Base-by-base conservation (phyloP, 2,329 filamentous ascomycete genomes). In the Ophiostoma fasciatum region DNA sequence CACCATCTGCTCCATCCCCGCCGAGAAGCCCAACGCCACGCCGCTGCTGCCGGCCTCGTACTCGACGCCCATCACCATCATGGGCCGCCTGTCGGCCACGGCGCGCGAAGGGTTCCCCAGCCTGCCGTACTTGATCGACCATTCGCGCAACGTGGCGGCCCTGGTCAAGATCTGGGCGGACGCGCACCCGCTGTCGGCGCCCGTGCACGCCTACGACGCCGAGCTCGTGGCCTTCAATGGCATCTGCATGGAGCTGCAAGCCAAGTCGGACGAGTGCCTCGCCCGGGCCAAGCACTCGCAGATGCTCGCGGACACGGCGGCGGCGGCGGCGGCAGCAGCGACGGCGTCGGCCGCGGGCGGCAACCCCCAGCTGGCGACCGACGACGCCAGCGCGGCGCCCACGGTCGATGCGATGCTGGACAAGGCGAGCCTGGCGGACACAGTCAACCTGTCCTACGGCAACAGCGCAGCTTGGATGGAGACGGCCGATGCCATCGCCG, bases 61-160 rank as follows among this genome's bases (percentile, higher is more conserved):
- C 58, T 87, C 82, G 33, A 94, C 90, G 0, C 90, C 90, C 1
- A 75, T 90, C 37, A 85, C 87, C 9, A 96, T 98, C 42, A 70
- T 93, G 28, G 76, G 78, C 29, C 79, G 90, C 1, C 61, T 96
- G 12, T 79, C 83, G 7, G 74, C 78, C 9, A 78, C 78, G 1
- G 83, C 82, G 8, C 74, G 83, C 38, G 90, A 98, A 59, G 90
- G 90, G 0, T 94, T 94, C 48, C 88, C 87, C 0, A 90, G 82
- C 31, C 64, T 98, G 12, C 90, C 90, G 1, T 94, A 93, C 52
- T 69, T 98, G 4, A 82, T 98, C 42, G 90, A 98, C 47, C 78
- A 87, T 43, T 75, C 85, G 7, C 74, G 83, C 42, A 87, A 82
- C 47, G 85, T 87, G 48, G 84, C 90, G 1, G 77, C 78, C 26